Evolutionary conservation across 768 basidiomycete genomes (phyloP).

Genomic region (Mycena haematopus): DNA sequence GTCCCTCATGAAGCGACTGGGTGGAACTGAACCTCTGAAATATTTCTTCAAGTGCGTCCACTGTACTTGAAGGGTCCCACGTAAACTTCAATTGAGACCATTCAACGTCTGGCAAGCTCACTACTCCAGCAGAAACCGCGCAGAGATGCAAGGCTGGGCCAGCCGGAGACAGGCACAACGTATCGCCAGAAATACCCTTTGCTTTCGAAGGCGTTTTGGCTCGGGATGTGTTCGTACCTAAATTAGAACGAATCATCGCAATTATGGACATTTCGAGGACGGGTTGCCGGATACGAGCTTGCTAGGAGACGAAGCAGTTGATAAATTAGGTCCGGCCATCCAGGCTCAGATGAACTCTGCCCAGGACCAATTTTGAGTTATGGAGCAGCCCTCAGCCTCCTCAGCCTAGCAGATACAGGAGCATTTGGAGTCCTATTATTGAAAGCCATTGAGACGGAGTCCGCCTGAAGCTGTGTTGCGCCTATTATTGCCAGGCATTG

Average conservation of each 20-base stretch:
- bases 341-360: no score
- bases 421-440: no score
- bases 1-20: constrained; percentile 1
- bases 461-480: no score
- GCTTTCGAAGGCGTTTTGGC: background rate
- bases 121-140: background rate
- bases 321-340: no score
- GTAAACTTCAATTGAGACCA: background rate
- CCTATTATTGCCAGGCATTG: no score
- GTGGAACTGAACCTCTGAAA: background rate
- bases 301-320: background rate
- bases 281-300: background rate
- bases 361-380: no score
- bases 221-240: background rate
- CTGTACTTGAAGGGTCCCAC: no score
- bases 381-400: no score
- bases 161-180: background rate
- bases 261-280: background rate
- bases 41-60: background rate
- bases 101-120: background rate
- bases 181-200: background rate
- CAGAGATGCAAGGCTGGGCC: background rate
- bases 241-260: background rate
- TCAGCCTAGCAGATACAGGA: no score
- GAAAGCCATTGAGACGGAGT: no score